phyloP scores from a whole-genome alignment of 192 early-diverging fungal genomes.

The Entomortierella chlamydospora region DNA sequence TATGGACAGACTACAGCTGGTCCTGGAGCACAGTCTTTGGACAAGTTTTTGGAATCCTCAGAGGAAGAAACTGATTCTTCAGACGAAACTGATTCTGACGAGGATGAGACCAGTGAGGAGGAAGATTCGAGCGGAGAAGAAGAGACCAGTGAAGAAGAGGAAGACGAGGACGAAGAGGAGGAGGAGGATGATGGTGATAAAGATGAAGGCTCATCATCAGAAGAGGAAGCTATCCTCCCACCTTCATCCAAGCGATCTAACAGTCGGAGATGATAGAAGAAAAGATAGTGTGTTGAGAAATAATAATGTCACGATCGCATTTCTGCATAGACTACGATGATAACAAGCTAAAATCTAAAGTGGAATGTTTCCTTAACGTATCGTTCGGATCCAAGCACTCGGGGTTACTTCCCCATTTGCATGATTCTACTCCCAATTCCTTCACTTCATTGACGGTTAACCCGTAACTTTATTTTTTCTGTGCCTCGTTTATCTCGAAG shows the following conservation, averaged over 20 bases:
- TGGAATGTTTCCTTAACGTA: too few relatives aligned
- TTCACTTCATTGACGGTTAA: too few relatives aligned
- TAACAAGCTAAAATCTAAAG: too few relatives aligned
- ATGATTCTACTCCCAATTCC: too few relatives aligned
- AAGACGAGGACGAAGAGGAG: conserved; percentile 7
- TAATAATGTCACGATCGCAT: too few relatives aligned
- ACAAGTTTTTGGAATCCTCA: conserved; percentile 55
- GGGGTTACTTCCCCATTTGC: too few relatives aligned
- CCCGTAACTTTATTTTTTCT: too few relatives aligned
- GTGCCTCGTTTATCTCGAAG: too few relatives aligned
- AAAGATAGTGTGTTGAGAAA: background rate
- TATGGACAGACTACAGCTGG: conserved; percentile 39
- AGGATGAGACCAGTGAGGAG: conserved; percentile 53
- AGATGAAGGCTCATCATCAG: conserved; percentile 34
- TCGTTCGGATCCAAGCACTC: too few relatives aligned
- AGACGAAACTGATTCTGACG: conserved; percentile 45
- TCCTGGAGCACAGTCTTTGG: conserved; percentile 59
- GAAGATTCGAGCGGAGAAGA: conserved; percentile 60
- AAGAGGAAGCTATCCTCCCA: conserved; percentile 44
- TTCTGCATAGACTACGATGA: too few relatives aligned
- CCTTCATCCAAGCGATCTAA: conserved; percentile 17
- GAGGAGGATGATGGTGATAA: conserved; percentile 36
- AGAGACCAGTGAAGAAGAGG: conserved; percentile 50
- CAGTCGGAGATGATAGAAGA: conserved; percentile 14
- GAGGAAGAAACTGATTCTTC: conserved; percentile 55